phyloP scores from a whole-genome alignment of 2,329 filamentous ascomycete species.

The Incumbomyces delicatus region DNA sequence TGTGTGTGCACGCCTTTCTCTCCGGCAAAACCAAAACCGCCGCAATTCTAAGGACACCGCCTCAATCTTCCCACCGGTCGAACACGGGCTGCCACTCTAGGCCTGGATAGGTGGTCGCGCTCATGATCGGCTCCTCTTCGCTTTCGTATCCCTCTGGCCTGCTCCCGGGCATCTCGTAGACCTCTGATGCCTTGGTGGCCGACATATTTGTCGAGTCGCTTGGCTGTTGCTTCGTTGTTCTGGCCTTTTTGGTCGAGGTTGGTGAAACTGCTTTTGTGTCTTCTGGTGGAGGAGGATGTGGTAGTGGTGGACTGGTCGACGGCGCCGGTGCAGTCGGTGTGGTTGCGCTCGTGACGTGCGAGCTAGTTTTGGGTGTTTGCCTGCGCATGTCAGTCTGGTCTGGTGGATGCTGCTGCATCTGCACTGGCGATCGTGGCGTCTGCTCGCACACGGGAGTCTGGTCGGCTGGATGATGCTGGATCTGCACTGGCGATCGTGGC shows the following conservation, averaged over 20 bases:
- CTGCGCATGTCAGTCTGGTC: too few relatives aligned
- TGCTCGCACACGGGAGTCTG: too few relatives aligned
- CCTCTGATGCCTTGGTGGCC: conserved; percentile 11
- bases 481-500: not conserved
- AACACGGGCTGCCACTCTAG: conserved; percentile 33
- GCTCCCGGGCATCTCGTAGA: conserved; percentile 22
- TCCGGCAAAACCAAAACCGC: too few relatives aligned
- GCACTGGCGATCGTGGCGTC: too few relatives aligned
- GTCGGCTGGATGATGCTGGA: too few relatives aligned
- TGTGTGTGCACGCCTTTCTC: too few relatives aligned
- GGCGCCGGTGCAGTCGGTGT: not conserved
- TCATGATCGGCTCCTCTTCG: conserved; percentile 39
- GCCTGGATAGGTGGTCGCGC: conserved; percentile 39
- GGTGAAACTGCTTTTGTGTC: not conserved
- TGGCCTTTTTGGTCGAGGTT: conserved; percentile 20
- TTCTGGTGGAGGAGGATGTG: conserved; percentile 8
- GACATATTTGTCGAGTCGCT: conserved; percentile 22
- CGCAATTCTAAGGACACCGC: too few relatives aligned
- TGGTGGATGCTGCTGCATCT: too few relatives aligned
- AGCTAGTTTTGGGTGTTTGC: not conserved
- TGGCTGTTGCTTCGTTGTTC: conserved; percentile 19
- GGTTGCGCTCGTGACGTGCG: not conserved
- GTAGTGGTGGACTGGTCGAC: not conserved
- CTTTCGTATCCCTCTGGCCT: conserved; percentile 28
- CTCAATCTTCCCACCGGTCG: conserved; percentile 13